These are phyloP conservation scores for Brettanomyces nanus DNA, from an alignment of 805 yeast species.

Conservation along the genomic window DNA sequence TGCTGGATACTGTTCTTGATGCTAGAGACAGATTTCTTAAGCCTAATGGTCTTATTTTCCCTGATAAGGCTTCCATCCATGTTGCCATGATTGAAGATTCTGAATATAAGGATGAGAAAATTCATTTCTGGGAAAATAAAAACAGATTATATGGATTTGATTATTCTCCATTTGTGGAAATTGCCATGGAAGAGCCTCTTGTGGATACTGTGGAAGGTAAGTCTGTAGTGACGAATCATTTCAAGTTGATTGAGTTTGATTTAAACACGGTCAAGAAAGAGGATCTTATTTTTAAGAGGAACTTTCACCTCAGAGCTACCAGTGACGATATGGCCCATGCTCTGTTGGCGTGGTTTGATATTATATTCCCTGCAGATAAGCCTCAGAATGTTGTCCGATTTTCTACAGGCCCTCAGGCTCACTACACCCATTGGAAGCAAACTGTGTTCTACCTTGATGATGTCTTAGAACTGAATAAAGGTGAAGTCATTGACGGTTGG, in stretches of 20 bases:
- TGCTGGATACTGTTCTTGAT: conserved; percentile 91
- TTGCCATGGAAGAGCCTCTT: conserved; percentile 88
- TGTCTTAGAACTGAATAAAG: conserved; percentile 66
- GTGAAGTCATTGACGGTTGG: conserved; percentile 66
- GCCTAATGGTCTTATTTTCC: conserved; percentile 85
- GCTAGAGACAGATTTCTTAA: conserved; percentile 88
- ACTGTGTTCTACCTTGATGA: conserved; percentile 79
- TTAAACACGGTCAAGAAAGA: conserved; percentile 80
- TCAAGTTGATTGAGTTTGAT: conserved; percentile 72
- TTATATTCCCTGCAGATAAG: conserved; percentile 53
- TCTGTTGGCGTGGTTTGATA: conserved; percentile 89
- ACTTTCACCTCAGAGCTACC: conserved; percentile 65
- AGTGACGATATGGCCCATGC: conserved; percentile 85
- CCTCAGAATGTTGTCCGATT: conserved; percentile 56
- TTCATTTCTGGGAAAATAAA: conserved; percentile 83
- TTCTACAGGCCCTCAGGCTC: conserved; percentile 90
- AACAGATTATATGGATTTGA: conserved; percentile 83
- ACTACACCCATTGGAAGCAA: conserved; percentile 98
- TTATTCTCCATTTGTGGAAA: conserved; percentile 78
- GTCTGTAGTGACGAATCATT: conserved; percentile 64
- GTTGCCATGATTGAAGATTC: conserved; percentile 92
- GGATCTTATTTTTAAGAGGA: conserved; percentile 66
- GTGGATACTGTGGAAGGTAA: conserved; percentile 87
- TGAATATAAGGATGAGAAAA: conserved; percentile 83
- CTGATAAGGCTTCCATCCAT: conserved; percentile 86